Evolutionary conservation across 2,329 filamentous ascomycete genomes (phyloP).

Genomic region (Penicillium sp.): DNA sequence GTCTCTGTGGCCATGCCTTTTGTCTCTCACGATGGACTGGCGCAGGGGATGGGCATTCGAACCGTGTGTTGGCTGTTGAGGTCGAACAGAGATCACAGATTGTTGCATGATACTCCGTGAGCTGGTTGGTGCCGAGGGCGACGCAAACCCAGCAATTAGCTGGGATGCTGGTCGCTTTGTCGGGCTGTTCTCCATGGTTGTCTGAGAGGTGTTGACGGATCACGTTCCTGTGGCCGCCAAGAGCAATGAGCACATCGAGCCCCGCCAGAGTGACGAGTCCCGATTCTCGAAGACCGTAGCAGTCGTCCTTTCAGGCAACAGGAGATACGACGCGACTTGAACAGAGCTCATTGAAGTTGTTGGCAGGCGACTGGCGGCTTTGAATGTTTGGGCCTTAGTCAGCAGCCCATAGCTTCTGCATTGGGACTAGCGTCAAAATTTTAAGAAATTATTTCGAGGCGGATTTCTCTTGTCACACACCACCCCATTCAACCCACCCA

Average conservation of each 20-base stretch:
- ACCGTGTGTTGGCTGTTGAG: conserved; percentile 48
- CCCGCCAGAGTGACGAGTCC: neutral
- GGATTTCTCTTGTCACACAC: conserved; percentile 32
- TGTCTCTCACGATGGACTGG: neutral
- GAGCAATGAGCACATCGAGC: neutral
- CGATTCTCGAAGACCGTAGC: neutral
- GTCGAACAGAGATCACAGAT: conserved; percentile 43
- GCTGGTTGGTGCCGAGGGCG: conserved; percentile 44
- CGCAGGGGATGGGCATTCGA: conserved; percentile 21
- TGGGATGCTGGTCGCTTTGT: conserved; percentile 65
- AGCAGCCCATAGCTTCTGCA: conserved; percentile 29
- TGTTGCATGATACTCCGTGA: conserved; percentile 45
- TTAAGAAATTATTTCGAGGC: conserved; percentile 44
- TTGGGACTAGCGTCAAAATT: conserved; percentile 44
- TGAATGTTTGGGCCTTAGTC: conserved; percentile 30
- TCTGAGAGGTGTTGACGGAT: neutral
- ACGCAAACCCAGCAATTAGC: conserved; percentile 62
- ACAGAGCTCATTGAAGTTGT: neutral
- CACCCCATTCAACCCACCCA: conserved; percentile 30
- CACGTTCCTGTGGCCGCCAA: neutral
- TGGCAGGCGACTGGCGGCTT: neutral
- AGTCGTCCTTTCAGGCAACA: neutral
- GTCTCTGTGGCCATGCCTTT: neutral
- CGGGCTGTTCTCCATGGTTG: conserved; percentile 44
- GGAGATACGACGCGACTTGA: conserved; percentile 1